These are phyloP conservation scores for Arabidopsis hybrid DNA, from an alignment of 441 rosid genomes.

Conservation along the genomic window DNA sequence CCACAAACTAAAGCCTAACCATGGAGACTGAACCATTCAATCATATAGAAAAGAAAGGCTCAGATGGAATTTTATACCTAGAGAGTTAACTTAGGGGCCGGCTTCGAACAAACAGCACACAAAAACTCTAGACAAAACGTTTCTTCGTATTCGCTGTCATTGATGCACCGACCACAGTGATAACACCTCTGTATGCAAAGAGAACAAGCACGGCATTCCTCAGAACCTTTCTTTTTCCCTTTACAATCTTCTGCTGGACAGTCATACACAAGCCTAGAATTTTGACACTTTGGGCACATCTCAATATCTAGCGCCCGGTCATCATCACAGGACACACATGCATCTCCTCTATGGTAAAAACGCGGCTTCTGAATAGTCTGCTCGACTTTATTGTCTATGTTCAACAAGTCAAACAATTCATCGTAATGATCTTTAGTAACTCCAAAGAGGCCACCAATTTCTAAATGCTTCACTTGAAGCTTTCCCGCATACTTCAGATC, in stretches of 20 bases:
- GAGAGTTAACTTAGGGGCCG: slow-evolving; percentile 34
- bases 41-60: slow-evolving; percentile 34
- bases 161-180: slow-evolving; percentile 91
- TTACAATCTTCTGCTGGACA: slow-evolving; percentile 86
- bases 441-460: slow-evolving; percentile 84
- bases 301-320: slow-evolving; percentile 81
- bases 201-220: slow-evolving; percentile 81
- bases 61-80: slow-evolving; percentile 39
- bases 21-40: slow-evolving; percentile 40
- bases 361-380: slow-evolving; percentile 61
- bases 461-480: slow-evolving; percentile 68
- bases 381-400: slow-evolving; percentile 44
- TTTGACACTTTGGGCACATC: slow-evolving; percentile 84
- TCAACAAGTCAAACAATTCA: slow-evolving; percentile 67
- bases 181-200: slow-evolving; percentile 82
- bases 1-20: slow-evolving; percentile 48
- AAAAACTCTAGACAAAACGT: slow-evolving; percentile 82
- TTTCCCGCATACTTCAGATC: slow-evolving; percentile 60
- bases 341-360: slow-evolving; percentile 65
- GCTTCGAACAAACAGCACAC: slow-evolving; percentile 71
- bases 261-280: slow-evolving; percentile 81
- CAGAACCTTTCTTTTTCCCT: slow-evolving; percentile 50
- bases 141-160: slow-evolving; percentile 87
- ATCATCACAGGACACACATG: slow-evolving; percentile 74
- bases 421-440: slow-evolving; percentile 71